phyloP scores from a whole-genome alignment of 768 basidiomycete genomes.

The Lentinus brumalis region DNA sequence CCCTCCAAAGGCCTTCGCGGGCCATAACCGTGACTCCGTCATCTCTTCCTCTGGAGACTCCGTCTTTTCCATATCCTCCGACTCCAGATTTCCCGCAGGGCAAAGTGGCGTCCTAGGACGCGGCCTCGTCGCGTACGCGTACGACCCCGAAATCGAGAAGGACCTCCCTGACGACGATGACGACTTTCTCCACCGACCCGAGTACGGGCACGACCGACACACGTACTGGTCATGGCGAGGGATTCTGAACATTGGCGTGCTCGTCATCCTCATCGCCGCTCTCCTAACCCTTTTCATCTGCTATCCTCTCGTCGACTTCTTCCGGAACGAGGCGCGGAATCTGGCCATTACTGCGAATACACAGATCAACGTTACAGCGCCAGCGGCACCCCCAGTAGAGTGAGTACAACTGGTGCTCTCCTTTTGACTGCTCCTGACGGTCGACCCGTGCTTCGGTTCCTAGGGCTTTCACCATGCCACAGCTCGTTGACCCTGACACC shows the following conservation, averaged over 20 bases:
- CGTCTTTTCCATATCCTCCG: constrained; percentile 47
- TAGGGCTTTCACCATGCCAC: constrained; percentile 46
- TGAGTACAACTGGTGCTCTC: not conserved
- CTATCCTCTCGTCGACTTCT: constrained; percentile 73
- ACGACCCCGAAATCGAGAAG: constrained; percentile 63
- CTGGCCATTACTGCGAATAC: constrained; percentile 62
- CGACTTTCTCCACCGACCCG: constrained; percentile 72
- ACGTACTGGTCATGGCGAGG: constrained; percentile 50
- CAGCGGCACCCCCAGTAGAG: constrained; percentile 24
- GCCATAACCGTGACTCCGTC: constrained; percentile 42
- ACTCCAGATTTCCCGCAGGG: constrained; percentile 67
- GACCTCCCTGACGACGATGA: constrained; percentile 65
- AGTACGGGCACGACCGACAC: constrained; percentile 33
- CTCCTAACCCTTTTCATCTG: constrained; percentile 78
- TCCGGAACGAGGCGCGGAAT: constrained; percentile 40
- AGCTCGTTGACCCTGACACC: constrained; percentile 71
- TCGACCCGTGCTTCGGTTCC: not conserved
- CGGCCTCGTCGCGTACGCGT: constrained; percentile 65
- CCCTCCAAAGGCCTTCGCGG: constrained; percentile 28
- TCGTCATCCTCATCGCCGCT: constrained; percentile 59
- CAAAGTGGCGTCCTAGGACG: constrained; percentile 25
- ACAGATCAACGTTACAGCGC: constrained; percentile 55
- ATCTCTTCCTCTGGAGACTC: constrained; percentile 57
- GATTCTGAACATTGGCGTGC: constrained; percentile 67
- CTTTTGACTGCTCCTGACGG: not conserved